Percentiles rank a stretch among this genome's conserved stretches.
phyloP scores from a whole-genome alignment of 2,329 filamentous ascomycete genomes.

The Chaetomium sp. region DNA sequence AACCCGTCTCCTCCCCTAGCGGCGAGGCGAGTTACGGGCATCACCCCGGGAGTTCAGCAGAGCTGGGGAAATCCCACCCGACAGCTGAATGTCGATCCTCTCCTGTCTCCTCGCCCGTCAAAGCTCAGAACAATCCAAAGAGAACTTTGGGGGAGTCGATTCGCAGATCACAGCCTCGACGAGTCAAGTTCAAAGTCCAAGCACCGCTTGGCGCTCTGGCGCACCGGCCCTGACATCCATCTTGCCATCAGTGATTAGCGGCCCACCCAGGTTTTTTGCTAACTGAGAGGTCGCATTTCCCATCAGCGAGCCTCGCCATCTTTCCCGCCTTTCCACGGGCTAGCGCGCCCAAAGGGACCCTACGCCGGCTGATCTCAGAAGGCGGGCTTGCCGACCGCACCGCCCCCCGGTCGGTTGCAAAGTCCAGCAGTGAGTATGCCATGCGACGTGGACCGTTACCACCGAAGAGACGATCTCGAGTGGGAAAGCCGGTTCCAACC shows the following conservation, averaged over 20 bases:
- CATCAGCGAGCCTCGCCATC: constrained; percentile 5
- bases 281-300: constrained; percentile 22
- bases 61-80: neutral
- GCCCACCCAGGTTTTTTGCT: constrained; percentile 14
- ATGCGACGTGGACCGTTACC: constrained; percentile 8
- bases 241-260: constrained; percentile 12
- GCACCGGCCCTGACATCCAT: constrained; percentile 31
- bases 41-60: neutral
- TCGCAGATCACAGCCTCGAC: constrained; percentile 23
- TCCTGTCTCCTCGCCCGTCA: neutral
- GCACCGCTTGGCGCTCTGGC: constrained; percentile 29
- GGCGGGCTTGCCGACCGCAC: neutral
- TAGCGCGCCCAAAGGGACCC: constrained; percentile 12
- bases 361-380: constrained; percentile 24
- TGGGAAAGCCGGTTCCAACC: constrained; percentile 19
- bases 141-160: neutral
- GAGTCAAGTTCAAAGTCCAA: constrained; percentile 14
- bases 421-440: neutral
- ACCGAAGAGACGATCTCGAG: neutral
- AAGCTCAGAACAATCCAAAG: neutral
- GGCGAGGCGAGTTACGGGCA: neutral
- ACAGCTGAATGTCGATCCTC: constrained; percentile 18
- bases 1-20: neutral
- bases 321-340: constrained; percentile 21
- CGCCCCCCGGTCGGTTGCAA: neutral